Conservation (phyloP, 805 yeast genomes). For the Candida orba region DNA sequence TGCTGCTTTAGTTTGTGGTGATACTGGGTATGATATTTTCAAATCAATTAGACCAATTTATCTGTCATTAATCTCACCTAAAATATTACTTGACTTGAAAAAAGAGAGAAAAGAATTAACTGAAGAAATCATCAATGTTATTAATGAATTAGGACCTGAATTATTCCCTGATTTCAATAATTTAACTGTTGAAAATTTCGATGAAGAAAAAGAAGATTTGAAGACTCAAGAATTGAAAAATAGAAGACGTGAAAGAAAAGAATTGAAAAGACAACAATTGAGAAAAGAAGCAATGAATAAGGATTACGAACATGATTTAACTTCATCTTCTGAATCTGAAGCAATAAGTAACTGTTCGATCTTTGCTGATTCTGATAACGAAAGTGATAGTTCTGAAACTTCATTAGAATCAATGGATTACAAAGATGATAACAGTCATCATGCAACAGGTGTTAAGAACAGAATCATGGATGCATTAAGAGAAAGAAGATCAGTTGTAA, state of each 20-base stretch:
- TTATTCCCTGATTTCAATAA: slow-evolving; percentile 78
- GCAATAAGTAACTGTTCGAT: slow-evolving; percentile 33
- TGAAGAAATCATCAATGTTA: slow-evolving; percentile 67
- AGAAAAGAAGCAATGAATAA: slow-evolving; percentile 2
- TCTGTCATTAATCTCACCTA: slow-evolving; percentile 52
- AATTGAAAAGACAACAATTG: slow-evolving; percentile 11
- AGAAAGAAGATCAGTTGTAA: slow-evolving; percentile 18
- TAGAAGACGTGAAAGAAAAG: slow-evolving; percentile 27
- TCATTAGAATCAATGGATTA: slow-evolving; percentile 15
- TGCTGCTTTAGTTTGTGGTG: slow-evolving; percentile 89
- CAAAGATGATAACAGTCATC: slow-evolving; percentile 4
- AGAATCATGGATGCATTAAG: slow-evolving; percentile 23
- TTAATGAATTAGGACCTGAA: slow-evolving; percentile 77
- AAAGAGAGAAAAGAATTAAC: slow-evolving; percentile 54
- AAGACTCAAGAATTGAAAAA: slow-evolving; percentile 31
- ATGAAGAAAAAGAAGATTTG: slow-evolving; percentile 28
- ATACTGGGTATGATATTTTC: slow-evolving; percentile 83
- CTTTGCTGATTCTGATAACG: slow-evolving; percentile 33
- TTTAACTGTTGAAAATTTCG: slow-evolving; percentile 21
- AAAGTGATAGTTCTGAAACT: slow-evolving; percentile 24
- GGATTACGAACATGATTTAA: not conserved
- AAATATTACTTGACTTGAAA: slow-evolving; percentile 52
- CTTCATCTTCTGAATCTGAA: slow-evolving; percentile 33
- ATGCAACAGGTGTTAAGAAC: slow-evolving; percentile 19
- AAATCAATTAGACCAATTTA: slow-evolving; percentile 80